Base-by-base conservation (phyloP, 345 rosid genomes). In the Murraya koenigii region DNA sequence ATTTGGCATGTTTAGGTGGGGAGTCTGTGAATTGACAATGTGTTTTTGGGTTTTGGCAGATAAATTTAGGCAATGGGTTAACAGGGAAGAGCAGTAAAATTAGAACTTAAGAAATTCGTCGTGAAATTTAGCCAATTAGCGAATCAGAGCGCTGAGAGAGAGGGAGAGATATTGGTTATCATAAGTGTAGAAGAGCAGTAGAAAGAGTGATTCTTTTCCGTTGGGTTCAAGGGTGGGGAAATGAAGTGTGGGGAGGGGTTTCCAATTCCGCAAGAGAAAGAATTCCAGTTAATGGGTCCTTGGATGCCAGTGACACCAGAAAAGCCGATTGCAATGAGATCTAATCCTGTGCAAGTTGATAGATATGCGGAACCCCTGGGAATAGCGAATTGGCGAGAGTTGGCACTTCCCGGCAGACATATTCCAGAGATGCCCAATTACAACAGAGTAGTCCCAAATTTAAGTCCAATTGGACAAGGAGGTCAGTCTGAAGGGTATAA, bases 241-340 rank as follows among this genome's bases (percentile, higher is more conserved):
- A 73, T 66, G 65, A 81, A 80, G 60, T 55, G 71, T 32, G 83
- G 88, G n/a, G 87, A 79, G 64, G 80, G 67, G 41, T 68, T 80
- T 80, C 67, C 84, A 44, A 52, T 78, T 77, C 83, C 85, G 17
- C 14, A 39, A 49, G 87, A 77, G 41, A 83, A 52, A 15, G 84
- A 82, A 54, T 75, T 78, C 39, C 79, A 76, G 20, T 78, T 78
- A 54, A 41, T 74, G 77, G 86, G 77, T 81, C 66, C 85, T 66
- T 91, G 89, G 90, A 67, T 84, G 41, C 93, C 90, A 1, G 4
- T 66, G 20, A 87, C 93, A 15, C 89, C 90, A 5, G 80, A 67
- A 41, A 88, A 88, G 67, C 86, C 82, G 1, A 25, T 82, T 52
- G 78, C 72, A 33, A 55, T 72, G 25, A 74, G 80, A 85, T 79